A percentile compares a stretch with the other conserved stretches of the same genome.
phyloP scores from a whole-genome alignment of 108 stramenopile species.

The Schizochytrium sp. region DNA sequence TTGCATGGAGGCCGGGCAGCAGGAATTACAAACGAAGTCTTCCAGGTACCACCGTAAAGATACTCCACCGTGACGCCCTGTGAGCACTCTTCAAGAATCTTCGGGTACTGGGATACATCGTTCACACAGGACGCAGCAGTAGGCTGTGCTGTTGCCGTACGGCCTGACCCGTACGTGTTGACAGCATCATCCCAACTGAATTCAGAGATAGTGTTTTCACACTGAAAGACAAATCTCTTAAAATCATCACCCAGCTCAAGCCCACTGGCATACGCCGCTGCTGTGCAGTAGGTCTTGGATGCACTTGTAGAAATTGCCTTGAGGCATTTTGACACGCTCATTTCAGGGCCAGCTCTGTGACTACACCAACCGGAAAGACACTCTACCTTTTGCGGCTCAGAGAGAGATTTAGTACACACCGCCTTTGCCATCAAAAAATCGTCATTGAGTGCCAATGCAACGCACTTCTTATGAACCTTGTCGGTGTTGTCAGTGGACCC shows the following conservation, averaged over 20 bases:
- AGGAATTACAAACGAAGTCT: slow-evolving; percentile 5
- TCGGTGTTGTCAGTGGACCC: neutral
- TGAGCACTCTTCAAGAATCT: neutral
- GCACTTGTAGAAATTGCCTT: neutral
- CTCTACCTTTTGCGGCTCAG: neutral
- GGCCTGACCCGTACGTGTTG: neutral
- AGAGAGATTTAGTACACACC: neutral
- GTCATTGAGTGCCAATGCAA: neutral
- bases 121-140: neutral
- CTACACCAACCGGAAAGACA: neutral
- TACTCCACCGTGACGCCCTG: neutral
- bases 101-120: neutral
- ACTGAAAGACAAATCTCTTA: neutral
- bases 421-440: slow-evolving; percentile 1
- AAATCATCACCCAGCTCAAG: neutral
- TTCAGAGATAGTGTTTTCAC: slow-evolving; percentile 29
- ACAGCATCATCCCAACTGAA: slow-evolving; percentile 19
- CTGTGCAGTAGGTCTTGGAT: neutral
- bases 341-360: neutral
- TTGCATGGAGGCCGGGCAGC: neutral
- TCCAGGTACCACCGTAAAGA: neutral
- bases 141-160: neutral
- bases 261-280: neutral
- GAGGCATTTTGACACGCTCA: neutral
- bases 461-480: neutral